Percentiles rank a stretch among this genome's conserved stretches.
These are phyloP conservation scores for Cutaneotrichosporon arboriforme DNA, from an alignment of 1,284 basidiomycete genomes.

Conservation along the genomic window DNA sequence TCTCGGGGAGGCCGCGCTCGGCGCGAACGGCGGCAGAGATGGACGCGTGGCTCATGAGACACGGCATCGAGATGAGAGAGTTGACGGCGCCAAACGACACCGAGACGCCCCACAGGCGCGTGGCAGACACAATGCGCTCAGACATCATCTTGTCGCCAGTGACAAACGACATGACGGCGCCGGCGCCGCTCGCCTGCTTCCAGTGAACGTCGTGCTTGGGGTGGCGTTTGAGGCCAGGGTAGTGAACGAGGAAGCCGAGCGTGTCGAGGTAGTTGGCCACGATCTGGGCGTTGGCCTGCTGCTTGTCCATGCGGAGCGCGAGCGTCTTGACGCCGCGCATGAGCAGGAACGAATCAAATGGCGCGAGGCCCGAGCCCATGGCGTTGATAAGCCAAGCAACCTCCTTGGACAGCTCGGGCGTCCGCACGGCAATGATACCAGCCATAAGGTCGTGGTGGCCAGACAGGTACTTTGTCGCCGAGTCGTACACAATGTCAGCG, in stretches of 20 bases:
- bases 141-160: slow-evolving; percentile 87
- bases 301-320: slow-evolving; percentile 91
- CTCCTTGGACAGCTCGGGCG: slow-evolving; percentile 83
- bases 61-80: slow-evolving; percentile 98
- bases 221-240: slow-evolving; percentile 82
- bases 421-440: slow-evolving; percentile 84
- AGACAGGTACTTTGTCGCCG: slow-evolving; percentile 93
- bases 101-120: slow-evolving; percentile 93
- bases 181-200: slow-evolving; percentile 79
- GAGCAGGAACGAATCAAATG: slow-evolving; percentile 93
- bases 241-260: slow-evolving; percentile 89
- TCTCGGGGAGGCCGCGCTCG: slow-evolving; percentile 90
- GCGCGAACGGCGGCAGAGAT: slow-evolving; percentile 91
- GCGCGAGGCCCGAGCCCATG: slow-evolving; percentile 94
- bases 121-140: slow-evolving; percentile 86
- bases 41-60: slow-evolving; percentile 98
- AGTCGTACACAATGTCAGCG: slow-evolving; percentile 95
- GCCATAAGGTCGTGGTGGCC: slow-evolving; percentile 99
- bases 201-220: slow-evolving; percentile 82
- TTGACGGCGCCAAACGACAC: slow-evolving; percentile 99
- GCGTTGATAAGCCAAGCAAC: slow-evolving; percentile 90
- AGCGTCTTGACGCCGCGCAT: slow-evolving; percentile 95
- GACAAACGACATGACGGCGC: slow-evolving; percentile 90
- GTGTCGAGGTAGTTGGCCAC: slow-evolving; percentile 82
- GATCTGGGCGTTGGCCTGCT: slow-evolving; percentile 74